Evolutionary conservation across 2,329 filamentous ascomycete species (phyloP).

Genomic region (Diaporthe capsici): DNA sequence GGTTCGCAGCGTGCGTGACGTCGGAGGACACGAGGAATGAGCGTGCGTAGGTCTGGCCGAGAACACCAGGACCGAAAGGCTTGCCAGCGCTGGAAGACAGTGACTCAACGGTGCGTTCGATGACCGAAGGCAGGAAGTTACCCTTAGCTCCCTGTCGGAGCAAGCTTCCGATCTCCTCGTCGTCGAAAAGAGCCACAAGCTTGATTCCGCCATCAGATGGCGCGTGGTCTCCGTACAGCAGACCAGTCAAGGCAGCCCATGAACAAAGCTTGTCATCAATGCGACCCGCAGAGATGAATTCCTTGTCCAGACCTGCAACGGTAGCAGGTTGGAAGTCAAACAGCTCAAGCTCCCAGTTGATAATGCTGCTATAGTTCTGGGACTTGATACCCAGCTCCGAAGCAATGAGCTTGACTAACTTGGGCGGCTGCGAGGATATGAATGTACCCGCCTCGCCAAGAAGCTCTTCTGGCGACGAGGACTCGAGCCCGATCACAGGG

Average conservation of each 20-base stretch:
- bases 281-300: constrained; percentile 94
- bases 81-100: constrained; percentile 65
- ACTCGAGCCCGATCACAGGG: constrained; percentile 91
- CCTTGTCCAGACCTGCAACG: constrained; percentile 86
- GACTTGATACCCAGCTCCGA: constrained; percentile 77
- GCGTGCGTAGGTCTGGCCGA: constrained; percentile 89
- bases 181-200: constrained; percentile 93
- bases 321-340: constrained; percentile 91
- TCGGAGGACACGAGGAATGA: constrained; percentile 94
- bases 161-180: constrained; percentile 94
- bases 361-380: constrained; percentile 78
- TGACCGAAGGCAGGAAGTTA: constrained; percentile 86
- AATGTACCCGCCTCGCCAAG: constrained; percentile 81
- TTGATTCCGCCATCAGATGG: constrained; percentile 80
- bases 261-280: constrained; percentile 99
- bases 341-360: constrained; percentile 98
- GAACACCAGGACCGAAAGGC: constrained; percentile 70
- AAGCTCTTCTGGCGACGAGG: constrained; percentile 53
- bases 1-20: constrained; percentile 93
- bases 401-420: constrained; percentile 86
- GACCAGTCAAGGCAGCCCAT: constrained; percentile 88
- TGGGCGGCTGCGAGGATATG: constrained; percentile 84
- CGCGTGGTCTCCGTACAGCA: constrained; percentile 76
- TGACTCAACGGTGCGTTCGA: constrained; percentile 85
- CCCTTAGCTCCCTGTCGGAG: constrained; percentile 90